Conservation (phyloP, 2,329 filamentous ascomycete species). For the Lasiodiplodia gonubiensis region DNA sequence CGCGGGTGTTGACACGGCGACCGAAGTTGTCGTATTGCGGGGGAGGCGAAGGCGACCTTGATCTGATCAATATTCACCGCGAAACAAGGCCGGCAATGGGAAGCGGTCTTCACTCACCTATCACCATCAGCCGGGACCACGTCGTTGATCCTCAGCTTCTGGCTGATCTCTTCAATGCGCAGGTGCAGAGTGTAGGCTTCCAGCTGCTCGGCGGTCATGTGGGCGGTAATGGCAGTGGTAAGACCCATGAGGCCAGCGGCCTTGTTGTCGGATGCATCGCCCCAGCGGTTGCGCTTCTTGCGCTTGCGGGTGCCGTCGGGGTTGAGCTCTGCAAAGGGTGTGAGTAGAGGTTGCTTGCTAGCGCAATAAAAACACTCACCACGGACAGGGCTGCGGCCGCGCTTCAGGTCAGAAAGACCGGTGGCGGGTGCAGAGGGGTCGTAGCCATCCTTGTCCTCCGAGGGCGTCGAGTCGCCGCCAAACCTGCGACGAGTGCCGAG, state of each 20-base stretch:
- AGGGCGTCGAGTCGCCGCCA: conserved; percentile 54
- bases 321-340: conserved; percentile 40
- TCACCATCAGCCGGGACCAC: conserved; percentile 96
- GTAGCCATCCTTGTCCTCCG: conserved; percentile 43
- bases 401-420: conserved; percentile 67
- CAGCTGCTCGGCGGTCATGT: conserved; percentile 98
- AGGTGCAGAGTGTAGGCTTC: conserved; percentile 96
- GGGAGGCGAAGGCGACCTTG: conserved; percentile 89
- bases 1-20: conserved; percentile 98
- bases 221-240: conserved; percentile 92
- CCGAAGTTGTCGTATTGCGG: conserved; percentile 99
- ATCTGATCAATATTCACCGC: conserved; percentile 30
- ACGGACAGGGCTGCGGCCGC: conserved; percentile 89
- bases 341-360: not conserved
- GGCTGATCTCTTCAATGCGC: conserved; percentile 98
- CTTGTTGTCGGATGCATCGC: conserved; percentile 97
- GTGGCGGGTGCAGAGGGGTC: conserved; percentile 53
- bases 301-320: conserved; percentile 82
- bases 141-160: conserved; percentile 99
- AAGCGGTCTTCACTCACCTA: conserved; percentile 64
- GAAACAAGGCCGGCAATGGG: conserved; percentile 32
- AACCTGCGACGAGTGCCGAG: conserved; percentile 84
- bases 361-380: conserved; percentile 2
- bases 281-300: conserved; percentile 99
- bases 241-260: conserved; percentile 97